A percentile compares a stretch with the other conserved stretches of the same genome.
phyloP scores from a whole-genome alignment of 208 protist species.

The Leptomonas pyrrhocoris region DNA sequence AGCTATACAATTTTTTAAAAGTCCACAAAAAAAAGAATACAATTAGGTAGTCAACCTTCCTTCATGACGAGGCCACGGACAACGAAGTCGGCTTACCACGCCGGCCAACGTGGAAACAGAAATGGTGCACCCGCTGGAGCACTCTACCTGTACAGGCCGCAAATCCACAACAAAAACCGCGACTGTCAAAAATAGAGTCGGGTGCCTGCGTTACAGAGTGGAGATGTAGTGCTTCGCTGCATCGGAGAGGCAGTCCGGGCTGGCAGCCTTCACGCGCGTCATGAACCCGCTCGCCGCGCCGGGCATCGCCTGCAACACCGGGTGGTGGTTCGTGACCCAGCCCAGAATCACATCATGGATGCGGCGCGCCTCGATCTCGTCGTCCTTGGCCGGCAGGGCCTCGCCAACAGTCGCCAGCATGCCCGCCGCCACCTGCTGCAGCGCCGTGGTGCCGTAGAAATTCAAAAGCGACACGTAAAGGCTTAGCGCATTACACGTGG shows the following conservation, averaged over 20 bases:
- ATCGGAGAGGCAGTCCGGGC: constrained; percentile 48
- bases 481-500: constrained; percentile 79
- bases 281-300: constrained; percentile 42
- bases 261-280: constrained; percentile 42
- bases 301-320: constrained; percentile 41
- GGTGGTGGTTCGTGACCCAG: constrained; percentile 60
- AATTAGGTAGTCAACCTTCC: neutral
- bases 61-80: too few species aligned
- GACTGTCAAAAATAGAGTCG: constrained; percentile 7
- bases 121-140: too few species aligned
- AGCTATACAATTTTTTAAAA: neutral
- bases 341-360: constrained; percentile 76
- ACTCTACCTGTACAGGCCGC: too few species aligned
- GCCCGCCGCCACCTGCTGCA: constrained; percentile 18
- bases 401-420: constrained; percentile 54
- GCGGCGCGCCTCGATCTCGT: constrained; percentile 70
- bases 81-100: too few species aligned
- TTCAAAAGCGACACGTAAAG: constrained; percentile 63
- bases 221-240: constrained; percentile 57
- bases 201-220: constrained; percentile 37
- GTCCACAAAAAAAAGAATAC: constrained; percentile 13
- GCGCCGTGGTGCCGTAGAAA: constrained; percentile 39
- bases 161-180: too few species aligned
- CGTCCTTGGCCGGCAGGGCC: constrained; percentile 65
- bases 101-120: too few species aligned